Percentiles rank a stretch among this genome's conserved stretches.
Conservation (phyloP, 2,329 filamentous ascomycete species). For the Colletotrichum sp. region DNA sequence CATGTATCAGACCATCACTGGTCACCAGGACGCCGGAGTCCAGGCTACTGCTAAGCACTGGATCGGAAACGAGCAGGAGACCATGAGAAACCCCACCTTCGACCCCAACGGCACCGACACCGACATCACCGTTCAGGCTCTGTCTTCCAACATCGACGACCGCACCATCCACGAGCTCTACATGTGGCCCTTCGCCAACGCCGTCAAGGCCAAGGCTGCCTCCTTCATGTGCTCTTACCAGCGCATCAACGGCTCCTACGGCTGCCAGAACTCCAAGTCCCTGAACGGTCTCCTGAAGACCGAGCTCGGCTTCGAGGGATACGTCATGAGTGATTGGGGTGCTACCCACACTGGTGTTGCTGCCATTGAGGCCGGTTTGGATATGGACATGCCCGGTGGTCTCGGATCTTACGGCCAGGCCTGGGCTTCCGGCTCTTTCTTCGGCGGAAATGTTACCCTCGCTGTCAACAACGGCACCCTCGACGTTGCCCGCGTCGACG, state of each 20-base stretch:
- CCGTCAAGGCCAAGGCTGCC: constrained; percentile 33
- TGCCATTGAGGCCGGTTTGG: constrained; percentile 49
- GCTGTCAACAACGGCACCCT: constrained; percentile 55
- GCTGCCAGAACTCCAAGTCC: constrained; percentile 53
- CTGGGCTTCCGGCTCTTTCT: constrained; percentile 41
- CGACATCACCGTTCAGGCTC: constrained; percentile 29
- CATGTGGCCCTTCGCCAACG: constrained; percentile 40
- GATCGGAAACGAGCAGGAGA: constrained; percentile 42
- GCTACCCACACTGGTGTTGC: constrained; percentile 44
- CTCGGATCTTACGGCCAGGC: constrained; percentile 33
- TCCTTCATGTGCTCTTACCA: constrained; percentile 50
- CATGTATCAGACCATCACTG: constrained; percentile 38
- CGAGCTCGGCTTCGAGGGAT: constrained; percentile 54
- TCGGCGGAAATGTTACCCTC: constrained; percentile 48
- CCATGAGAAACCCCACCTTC: constrained; percentile 31
- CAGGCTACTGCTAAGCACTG: constrained; percentile 44
- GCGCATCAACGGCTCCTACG: constrained; percentile 52
- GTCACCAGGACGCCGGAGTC: constrained; percentile 39
- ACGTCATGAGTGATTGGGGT: constrained; percentile 49
- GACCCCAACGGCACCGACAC: constrained; percentile 27
- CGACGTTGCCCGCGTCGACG: constrained; percentile 43
- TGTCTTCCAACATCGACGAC: constrained; percentile 59
- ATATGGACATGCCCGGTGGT: constrained; percentile 58
- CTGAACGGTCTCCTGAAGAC: constrained; percentile 55
- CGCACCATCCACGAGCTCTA: constrained; percentile 61